phyloP scores from a whole-genome alignment of 352 stramenopile species.

The Thraustochytrium striatum region DNA sequence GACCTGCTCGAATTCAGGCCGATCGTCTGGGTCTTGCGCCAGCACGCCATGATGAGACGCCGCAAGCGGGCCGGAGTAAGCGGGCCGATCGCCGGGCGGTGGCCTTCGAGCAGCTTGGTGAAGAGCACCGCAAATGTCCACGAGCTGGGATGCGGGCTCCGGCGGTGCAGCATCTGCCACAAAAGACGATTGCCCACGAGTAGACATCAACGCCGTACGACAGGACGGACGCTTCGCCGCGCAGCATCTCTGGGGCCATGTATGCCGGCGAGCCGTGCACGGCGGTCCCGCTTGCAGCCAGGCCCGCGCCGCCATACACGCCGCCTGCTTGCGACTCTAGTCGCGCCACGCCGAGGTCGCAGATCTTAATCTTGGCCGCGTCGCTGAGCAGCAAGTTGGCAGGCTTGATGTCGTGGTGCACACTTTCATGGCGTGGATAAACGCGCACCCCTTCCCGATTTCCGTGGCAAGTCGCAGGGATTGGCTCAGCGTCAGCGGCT shows the following conservation, averaged over 20 bases:
- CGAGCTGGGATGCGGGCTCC: conserved; percentile 35
- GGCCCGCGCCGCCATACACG: not conserved
- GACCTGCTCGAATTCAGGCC: conserved; percentile 39
- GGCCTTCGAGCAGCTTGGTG: conserved; percentile 9
- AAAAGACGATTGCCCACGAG: conserved; percentile 77
- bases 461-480: conserved; percentile 31
- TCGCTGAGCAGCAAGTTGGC: conserved; percentile 30
- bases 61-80: conserved; percentile 17
- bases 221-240: conserved; percentile 74
- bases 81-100: conserved; percentile 36
- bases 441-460: conserved; percentile 23
- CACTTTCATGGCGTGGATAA: conserved; percentile 44
- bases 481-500: conserved; percentile 27
- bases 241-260: conserved; percentile 84
- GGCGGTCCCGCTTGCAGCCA: not conserved
- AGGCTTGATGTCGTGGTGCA: conserved; percentile 49
- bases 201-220: conserved; percentile 77
- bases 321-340: not conserved
- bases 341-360: conserved; percentile 31
- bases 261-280: conserved; percentile 67
- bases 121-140: conserved; percentile 35
- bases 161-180: conserved; percentile 71
- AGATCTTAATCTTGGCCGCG: conserved; percentile 46
- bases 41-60: conserved; percentile 35
- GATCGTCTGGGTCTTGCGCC: not conserved